Conservation (phyloP, 345 rosid species). For the Mangifera indica region DNA sequence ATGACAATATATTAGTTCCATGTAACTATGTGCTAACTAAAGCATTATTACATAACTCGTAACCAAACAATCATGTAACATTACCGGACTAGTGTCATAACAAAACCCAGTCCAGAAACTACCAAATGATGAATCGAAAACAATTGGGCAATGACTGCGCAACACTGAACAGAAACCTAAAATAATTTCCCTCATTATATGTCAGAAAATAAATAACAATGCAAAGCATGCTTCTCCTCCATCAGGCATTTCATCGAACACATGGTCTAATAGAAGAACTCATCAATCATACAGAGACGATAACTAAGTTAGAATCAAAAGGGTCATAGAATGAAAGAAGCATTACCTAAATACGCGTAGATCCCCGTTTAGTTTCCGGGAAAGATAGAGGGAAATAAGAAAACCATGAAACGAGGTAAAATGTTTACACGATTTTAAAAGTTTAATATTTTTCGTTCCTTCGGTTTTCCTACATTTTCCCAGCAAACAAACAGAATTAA, state of each 20-base stretch:
- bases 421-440: no score
- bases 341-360: not conserved
- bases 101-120: no score
- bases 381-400: not conserved
- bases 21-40: no score
- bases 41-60: no score
- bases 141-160: no score
- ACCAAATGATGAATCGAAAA: no score
- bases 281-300: not conserved
- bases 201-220: not conserved
- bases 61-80: no score
- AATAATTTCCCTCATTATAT: not conserved
- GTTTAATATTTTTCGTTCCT: not conserved
- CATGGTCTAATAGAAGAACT: not conserved
- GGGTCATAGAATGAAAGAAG: not conserved
- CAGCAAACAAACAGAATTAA: not conserved
- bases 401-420: no score
- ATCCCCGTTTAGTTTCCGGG: not conserved
- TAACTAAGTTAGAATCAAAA: not conserved
- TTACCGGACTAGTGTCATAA: no score
- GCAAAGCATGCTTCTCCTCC: no score
- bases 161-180: not conserved
- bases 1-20: no score
- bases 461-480: no score
- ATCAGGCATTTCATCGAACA: conserved; percentile 5